phyloP scores from a whole-genome alignment of 2,329 filamentous ascomycete genomes.

The Gnomoniopsis smithogilvyi region DNA sequence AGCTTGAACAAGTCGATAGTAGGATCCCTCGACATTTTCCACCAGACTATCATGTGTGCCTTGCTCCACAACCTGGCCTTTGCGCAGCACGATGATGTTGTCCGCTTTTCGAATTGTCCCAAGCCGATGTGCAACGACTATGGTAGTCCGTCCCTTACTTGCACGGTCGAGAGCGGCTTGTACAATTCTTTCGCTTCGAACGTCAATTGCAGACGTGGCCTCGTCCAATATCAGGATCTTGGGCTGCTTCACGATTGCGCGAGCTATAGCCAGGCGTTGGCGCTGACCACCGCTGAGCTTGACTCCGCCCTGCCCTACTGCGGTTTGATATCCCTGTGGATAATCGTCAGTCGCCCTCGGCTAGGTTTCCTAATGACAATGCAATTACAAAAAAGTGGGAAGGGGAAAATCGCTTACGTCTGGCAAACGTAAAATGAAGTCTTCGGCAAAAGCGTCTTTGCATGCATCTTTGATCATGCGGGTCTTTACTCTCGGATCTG shows the following conservation, averaged over 20 bases:
- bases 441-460: slow-evolving; percentile 64
- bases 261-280: slow-evolving; percentile 65
- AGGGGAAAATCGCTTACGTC: slow-evolving; percentile 31
- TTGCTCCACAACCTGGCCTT: slow-evolving; percentile 55
- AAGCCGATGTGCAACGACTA: slow-evolving; percentile 60
- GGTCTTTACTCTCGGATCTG: slow-evolving; percentile 39
- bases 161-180: slow-evolving; percentile 51
- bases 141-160: slow-evolving; percentile 55
- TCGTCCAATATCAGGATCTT: slow-evolving; percentile 63
- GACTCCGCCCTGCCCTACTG: slow-evolving; percentile 75
- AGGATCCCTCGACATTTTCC: slow-evolving; percentile 29
- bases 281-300: slow-evolving; percentile 74
- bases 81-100: slow-evolving; percentile 58
- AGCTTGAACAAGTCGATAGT: background rate
- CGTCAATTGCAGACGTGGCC: slow-evolving; percentile 55
- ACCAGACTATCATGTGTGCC: slow-evolving; percentile 58
- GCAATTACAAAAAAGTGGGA: background rate
- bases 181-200: slow-evolving; percentile 43
- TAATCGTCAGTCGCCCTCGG: background rate
- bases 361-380: slow-evolving; percentile 14
- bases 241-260: slow-evolving; percentile 36
- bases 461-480: slow-evolving; percentile 63
- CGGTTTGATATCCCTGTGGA: slow-evolving; percentile 63
- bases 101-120: slow-evolving; percentile 57
- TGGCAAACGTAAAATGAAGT: slow-evolving; percentile 64